A percentile compares a stretch with the other conserved stretches of the same genome.
These are phyloP conservation scores for Trichomonascaceae sp. DNA, from an alignment of 1,139 yeast species.

Conservation along the genomic window DNA sequence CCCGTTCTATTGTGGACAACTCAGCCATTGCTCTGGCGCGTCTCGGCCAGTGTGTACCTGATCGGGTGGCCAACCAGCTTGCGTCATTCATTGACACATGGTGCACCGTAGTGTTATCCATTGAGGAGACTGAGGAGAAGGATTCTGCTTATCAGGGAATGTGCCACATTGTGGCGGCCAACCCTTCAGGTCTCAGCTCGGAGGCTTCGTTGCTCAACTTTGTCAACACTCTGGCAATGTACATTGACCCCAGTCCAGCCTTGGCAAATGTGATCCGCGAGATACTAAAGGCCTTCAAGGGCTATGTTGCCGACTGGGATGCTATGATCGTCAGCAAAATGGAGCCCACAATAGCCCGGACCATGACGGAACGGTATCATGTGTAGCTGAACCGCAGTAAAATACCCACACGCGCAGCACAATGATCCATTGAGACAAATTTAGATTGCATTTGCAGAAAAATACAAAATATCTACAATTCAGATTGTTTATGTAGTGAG, in stretches of 20 bases:
- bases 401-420: too few relatives aligned
- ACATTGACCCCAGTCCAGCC: constrained; percentile 30
- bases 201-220: constrained; percentile 38
- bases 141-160: constrained; percentile 70
- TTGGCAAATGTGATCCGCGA: constrained; percentile 21
- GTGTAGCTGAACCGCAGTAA: constrained; percentile 8
- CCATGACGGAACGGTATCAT: constrained; percentile 12
- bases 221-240: constrained; percentile 51
- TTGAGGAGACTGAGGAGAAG: constrained; percentile 69
- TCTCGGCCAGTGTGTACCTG: constrained; percentile 55
- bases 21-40: constrained; percentile 93
- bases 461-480: too few relatives aligned
- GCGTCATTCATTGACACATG: constrained; percentile 47
- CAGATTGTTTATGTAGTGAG: too few relatives aligned
- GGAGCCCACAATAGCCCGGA: constrained; percentile 10
- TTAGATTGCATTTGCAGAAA: too few relatives aligned
- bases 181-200: constrained; percentile 53
- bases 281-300: constrained; percentile 26
- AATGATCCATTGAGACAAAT: too few relatives aligned
- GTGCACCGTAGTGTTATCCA: constrained; percentile 51
- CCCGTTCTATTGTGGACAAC: constrained; percentile 55
- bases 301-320: constrained; percentile 23
- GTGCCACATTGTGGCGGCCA: constrained; percentile 47
- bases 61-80: constrained; percentile 43
- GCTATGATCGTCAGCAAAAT: constrained; percentile 13